Base-by-base conservation (phyloP, 495 filamentous ascomycete genomes). In the Aspergillus heteromorphus region DNA sequence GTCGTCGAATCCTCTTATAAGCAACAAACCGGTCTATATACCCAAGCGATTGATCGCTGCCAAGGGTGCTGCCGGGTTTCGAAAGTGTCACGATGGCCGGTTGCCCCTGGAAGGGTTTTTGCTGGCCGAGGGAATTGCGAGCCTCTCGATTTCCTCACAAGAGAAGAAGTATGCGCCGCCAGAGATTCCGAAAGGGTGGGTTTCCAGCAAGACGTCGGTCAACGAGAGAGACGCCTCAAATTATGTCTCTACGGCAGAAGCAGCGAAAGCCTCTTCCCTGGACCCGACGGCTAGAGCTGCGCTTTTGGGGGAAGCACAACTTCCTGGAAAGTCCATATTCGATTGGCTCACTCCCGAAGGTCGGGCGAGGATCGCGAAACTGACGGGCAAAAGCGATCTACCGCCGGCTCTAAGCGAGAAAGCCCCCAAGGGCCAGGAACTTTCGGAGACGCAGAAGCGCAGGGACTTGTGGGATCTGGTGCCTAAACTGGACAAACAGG, bases 311-410 rank as follows among this genome's bases (percentile, higher is more conserved):
- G 92, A 97, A 67, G 75, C 81, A 23, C 82, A 85, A 40, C 74
- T 98, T 1, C 92, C 91, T 4, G 87, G 89, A 9, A 96, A 97
- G 68, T 97, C 93, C 1, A 85, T 98, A 30, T 98, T 97, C 66
- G 91, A 97, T 67, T 97, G 87, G 73, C 82, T 98, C 70, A 87
- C 89, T 0, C 80, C 91, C 1, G 82, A 87, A 36, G 84, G 89
- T 7, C 84, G 93, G 58, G 86, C 89, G 42, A 83, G 83, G 19
- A 80, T 98, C 55, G 89, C 78, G 14, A 77, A 84, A 45, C 83
- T 83, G 3, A 90, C 90, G 8, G 91, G 91, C 1, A 89, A 85
- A 45, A 64, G 69, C 13, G 82, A 92, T 60, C 78, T 98, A 10
- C 93, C 93, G 1, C 82, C 82, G 7, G 93, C 85, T 4, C 71